Base-by-base conservation (phyloP, 371 early-diverging fungal species). In the Mortierella sp. region DNA sequence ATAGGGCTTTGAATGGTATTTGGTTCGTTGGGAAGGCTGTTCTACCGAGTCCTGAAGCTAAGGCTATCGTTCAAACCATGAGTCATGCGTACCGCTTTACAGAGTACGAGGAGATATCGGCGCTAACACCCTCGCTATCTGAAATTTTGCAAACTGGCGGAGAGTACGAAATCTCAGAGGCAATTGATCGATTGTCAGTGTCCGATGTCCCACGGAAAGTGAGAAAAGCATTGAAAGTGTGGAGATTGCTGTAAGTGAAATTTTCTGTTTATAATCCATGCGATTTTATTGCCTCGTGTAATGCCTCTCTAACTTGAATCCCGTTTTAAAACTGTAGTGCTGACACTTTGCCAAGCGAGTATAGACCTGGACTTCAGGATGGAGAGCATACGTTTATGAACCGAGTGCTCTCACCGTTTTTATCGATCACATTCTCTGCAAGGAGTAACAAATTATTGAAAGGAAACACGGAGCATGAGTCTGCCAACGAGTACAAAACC, bases 341-440 rank as follows among this genome's bases (percentile, higher is more conserved):
- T 30, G 44, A 43, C 57, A 57, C 44, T 29, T 30, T 57, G 30
- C 57, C 44, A 30, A 43, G 30, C 43, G 57, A 57, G 57, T 30
- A 26, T 30, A 57, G 57, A 57, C 57, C n/a, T 26, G 57, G 30
- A 12, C 43, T 57, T 19, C 57, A 57, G 44, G 57, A 57, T 57
- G 44, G 57, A 57, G 57, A 57, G 57, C 57, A 57, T 18, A 57
- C 57, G 2, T 57, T 57, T 37, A 30, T 57, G 30, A 57, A 57
- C 30, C 57, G 57, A n/a, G 57, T 57, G 57, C 30, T 57, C n/a
- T 30, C 26, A n/a, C 57, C 57, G n/a, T 57, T 57, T 57, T 57
- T 57, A 30, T 43, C 57, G 57, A 37, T 43, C n/a, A 43, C 57
- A 37, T 57, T 43, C 30, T 57, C 57, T 57, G 57, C 44, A 18